Conservation (phyloP, 179 eudicot species). For the Drosera spatulata region DNA sequence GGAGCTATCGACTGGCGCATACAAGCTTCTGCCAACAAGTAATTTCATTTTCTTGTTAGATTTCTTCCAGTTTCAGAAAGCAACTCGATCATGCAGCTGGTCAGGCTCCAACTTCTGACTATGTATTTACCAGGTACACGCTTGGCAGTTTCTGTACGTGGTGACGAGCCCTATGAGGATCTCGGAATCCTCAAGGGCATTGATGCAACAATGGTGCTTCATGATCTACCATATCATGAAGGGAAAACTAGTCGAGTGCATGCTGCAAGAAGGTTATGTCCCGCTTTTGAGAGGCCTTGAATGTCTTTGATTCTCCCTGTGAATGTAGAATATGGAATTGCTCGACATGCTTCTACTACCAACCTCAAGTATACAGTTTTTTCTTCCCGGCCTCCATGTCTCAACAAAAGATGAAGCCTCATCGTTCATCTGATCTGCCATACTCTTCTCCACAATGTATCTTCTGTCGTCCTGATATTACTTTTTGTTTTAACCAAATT, state of each 20-base stretch:
- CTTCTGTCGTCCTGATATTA: not conserved
- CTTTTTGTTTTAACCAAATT: conserved; percentile 6
- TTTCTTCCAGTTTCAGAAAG: too few relatives aligned
- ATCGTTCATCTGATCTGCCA: too few relatives aligned
- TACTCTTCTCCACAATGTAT: too few relatives aligned
- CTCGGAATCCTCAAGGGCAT: conserved; percentile 57
- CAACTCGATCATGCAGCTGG: too few relatives aligned
- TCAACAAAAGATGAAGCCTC: too few relatives aligned
- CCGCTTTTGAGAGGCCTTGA: too few relatives aligned
- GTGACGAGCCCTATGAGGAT: conserved; percentile 77
- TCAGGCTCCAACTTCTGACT: not conserved
- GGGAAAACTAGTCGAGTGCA: conserved; percentile 84
- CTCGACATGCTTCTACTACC: too few relatives aligned
- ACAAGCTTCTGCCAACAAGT: conserved; percentile 96
- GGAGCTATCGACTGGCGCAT: conserved; percentile 69
- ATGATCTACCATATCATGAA: conserved; percentile 65
- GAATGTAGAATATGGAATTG: too few relatives aligned
- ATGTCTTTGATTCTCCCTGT: too few relatives aligned
- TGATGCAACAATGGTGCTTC: conserved; percentile 77
- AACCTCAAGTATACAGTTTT: too few relatives aligned
- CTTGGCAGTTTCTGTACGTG: conserved; percentile 64
- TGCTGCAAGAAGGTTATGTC: conserved; percentile 50
- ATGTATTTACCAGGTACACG: conserved; percentile 57
- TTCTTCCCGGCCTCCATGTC: too few relatives aligned
- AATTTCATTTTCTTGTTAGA: not conserved